phyloP scores from a whole-genome alignment of 768 basidiomycete genomes.

The Pleurotus sapidus region DNA sequence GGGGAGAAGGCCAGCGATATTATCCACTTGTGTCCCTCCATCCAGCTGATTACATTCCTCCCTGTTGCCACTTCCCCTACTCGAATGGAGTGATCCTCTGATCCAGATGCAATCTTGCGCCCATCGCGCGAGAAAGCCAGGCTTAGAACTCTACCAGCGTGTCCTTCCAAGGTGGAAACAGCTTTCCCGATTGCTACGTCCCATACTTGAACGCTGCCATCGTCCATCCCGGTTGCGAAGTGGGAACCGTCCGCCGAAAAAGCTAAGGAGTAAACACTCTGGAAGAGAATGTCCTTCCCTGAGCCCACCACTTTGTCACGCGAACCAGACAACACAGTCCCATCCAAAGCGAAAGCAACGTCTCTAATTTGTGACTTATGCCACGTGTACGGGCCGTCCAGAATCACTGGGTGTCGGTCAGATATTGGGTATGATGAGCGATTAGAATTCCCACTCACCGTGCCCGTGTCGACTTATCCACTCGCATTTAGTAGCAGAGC shows the following conservation, averaged over 20 bases:
- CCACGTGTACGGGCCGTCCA: neutral
- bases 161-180: neutral
- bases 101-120: neutral
- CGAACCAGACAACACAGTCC: neutral
- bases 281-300: slow-evolving; percentile 11
- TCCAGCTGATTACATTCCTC: neutral
- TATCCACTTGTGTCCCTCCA: slow-evolving; percentile 12
- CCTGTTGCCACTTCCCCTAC: slow-evolving; percentile 4
- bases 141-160: neutral
- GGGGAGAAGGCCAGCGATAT: slow-evolving; percentile 14
- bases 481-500: too few species aligned
- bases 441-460: too few species aligned
- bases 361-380: neutral
- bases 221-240: slow-evolving; percentile 21
- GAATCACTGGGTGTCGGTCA: neutral
- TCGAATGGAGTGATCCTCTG: neutral
- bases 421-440: too few species aligned
- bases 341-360: neutral
- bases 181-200: slow-evolving; percentile 3
- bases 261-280: slow-evolving; percentile 15
- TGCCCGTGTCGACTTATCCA: too few species aligned
- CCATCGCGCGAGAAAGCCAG: slow-evolving; percentile 4
- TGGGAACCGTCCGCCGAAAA: slow-evolving; percentile 22
- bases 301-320: neutral
- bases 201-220: slow-evolving; percentile 14